Percentiles rank a stretch among this genome's conserved stretches.
Evolutionary conservation across 2,329 filamentous ascomycete genomes (phyloP).

Genomic region (Keithomyces neogunnii): DNA sequence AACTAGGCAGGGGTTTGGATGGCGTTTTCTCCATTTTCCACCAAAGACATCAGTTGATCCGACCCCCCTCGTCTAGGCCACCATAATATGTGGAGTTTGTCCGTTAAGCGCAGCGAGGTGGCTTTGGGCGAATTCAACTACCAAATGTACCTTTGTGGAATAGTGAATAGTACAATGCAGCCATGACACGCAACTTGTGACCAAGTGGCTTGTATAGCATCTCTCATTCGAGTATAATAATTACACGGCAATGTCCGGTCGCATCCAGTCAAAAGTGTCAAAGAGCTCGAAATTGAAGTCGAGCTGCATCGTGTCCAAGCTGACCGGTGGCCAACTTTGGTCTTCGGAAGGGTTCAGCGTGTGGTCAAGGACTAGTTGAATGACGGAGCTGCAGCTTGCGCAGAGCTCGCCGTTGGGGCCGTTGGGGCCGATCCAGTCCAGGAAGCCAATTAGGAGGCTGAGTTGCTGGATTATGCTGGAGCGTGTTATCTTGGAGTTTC

Average conservation of each 20-base stretch:
- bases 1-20: too few relatives aligned
- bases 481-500: slow-evolving; percentile 24
- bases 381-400: slow-evolving; percentile 34
- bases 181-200: too few relatives aligned
- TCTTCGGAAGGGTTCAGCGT: slow-evolving; percentile 28
- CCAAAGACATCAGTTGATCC: too few relatives aligned
- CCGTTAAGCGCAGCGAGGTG: too few relatives aligned
- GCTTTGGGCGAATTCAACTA: too few relatives aligned
- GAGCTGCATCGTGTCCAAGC: slow-evolving; percentile 22
- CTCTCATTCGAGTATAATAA: too few relatives aligned
- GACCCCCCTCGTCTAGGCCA: too few relatives aligned
- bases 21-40: too few relatives aligned
- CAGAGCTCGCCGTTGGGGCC: slow-evolving; percentile 36
- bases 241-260: slow-evolving; percentile 4
- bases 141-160: too few relatives aligned
- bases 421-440: slow-evolving; percentile 37
- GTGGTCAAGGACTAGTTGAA: slow-evolving; percentile 40
- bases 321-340: slow-evolving; percentile 6
- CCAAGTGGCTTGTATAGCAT: too few relatives aligned
- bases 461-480: slow-evolving; percentile 41
- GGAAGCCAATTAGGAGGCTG: slow-evolving; percentile 38
- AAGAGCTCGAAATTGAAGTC: slow-evolving; percentile 35
- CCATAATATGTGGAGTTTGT: too few relatives aligned
- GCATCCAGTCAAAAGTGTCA: slow-evolving; percentile 37
- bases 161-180: too few relatives aligned